Conservation (phyloP, 306 rosid species). For the Vicia sativa region DNA sequence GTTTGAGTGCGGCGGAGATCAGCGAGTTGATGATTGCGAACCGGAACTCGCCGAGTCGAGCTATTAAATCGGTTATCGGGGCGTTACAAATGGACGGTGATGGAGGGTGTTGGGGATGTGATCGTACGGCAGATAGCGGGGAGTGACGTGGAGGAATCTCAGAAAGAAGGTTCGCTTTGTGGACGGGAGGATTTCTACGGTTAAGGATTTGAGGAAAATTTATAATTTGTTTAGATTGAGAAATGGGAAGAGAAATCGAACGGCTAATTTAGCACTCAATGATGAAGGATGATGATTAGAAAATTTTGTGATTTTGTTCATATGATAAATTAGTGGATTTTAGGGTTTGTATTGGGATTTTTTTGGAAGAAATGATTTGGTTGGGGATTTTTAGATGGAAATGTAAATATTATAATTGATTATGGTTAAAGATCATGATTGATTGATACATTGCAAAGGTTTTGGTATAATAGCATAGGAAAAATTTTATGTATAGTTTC, state of each 20-base stretch:
- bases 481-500: not conserved
- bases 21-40: slow-evolving; percentile 88
- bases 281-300: slow-evolving; percentile 5
- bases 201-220: slow-evolving; percentile 62
- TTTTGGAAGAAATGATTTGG: too few relatives aligned
- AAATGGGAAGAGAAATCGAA: slow-evolving; percentile 47
- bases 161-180: slow-evolving; percentile 23
- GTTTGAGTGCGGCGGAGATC: slow-evolving; percentile 85
- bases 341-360: slow-evolving; percentile 1
- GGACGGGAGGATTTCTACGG: slow-evolving; percentile 48
- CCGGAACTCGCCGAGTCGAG: slow-evolving; percentile 90
- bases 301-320: slow-evolving; percentile 11
- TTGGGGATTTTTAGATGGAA: not conserved
- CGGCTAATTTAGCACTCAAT: slow-evolving; percentile 43
- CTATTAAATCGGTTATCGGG: slow-evolving; percentile 77
- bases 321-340: not conserved
- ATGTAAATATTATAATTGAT: not conserved
- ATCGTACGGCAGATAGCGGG: slow-evolving; percentile 48
- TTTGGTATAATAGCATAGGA: not conserved
- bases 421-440: not conserved
- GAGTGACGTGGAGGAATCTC: slow-evolving; percentile 44
- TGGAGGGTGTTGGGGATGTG: slow-evolving; percentile 46
- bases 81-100: slow-evolving; percentile 83
- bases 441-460: not conserved
- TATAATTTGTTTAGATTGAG: slow-evolving; percentile 61